Percentiles rank a stretch among this genome's conserved stretches.
Conservation (phyloP, 768 basidiomycete genomes). For the Naematelia aurantialba region DNA sequence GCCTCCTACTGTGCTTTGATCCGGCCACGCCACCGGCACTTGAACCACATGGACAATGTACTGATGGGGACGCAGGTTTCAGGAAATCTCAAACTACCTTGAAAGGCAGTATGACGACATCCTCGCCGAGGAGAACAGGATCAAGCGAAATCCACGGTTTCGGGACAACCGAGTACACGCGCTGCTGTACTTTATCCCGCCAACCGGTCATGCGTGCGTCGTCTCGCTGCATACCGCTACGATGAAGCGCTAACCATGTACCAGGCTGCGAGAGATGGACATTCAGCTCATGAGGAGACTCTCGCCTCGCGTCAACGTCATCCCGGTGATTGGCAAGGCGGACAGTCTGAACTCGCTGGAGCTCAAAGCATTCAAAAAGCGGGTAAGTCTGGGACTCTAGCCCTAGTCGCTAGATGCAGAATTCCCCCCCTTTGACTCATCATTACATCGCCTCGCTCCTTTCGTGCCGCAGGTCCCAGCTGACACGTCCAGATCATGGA, state of each 20-base stretch:
- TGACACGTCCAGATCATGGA: constrained; percentile 77
- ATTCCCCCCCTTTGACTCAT: not conserved
- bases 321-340: constrained; percentile 93
- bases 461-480: not conserved
- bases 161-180: constrained; percentile 97
- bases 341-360: constrained; percentile 92
- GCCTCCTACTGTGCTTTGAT: not conserved
- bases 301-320: constrained; percentile 96
- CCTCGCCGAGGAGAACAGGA: constrained; percentile 94
- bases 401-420: constrained; percentile 6
- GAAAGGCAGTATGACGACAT: constrained; percentile 99
- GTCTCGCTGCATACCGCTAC: not conserved
- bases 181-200: constrained; percentile 94
- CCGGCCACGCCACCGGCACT: not conserved
- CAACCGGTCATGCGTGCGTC: constrained; percentile 55
- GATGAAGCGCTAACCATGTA: not conserved
- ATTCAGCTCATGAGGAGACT: constrained; percentile 98
- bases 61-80: constrained; percentile 61
- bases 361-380: constrained; percentile 90
- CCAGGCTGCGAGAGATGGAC: constrained; percentile 85
- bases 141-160: constrained; percentile 99
- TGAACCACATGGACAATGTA: not conserved
- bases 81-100: constrained; percentile 92
- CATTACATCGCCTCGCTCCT: not conserved
- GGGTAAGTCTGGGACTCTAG: constrained; percentile 55